These are phyloP conservation scores for Pedinophyceae sp. DNA, from an alignment of 139 green algal genomes.

Conservation along the genomic window DNA sequence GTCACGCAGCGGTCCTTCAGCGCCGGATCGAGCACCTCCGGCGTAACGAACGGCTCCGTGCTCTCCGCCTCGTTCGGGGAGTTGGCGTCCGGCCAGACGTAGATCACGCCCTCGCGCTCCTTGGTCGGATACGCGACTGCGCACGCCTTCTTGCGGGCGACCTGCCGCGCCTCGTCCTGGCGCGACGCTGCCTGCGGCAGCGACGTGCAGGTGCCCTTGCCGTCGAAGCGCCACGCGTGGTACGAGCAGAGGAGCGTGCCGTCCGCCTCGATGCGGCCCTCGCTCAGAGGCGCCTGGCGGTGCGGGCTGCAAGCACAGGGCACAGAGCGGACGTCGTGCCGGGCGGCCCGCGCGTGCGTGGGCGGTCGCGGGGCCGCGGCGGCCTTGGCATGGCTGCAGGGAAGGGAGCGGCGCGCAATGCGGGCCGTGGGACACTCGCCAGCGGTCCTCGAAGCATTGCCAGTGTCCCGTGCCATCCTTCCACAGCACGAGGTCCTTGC, in stretches of 20 bases:
- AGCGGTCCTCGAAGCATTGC: not conserved
- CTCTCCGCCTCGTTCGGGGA: not conserved
- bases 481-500: not conserved
- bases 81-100: slow-evolving; percentile 13
- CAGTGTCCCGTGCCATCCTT: not conserved
- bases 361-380: too few relatives aligned
- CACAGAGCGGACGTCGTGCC: too few relatives aligned
- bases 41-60: not conserved
- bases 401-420: too few relatives aligned
- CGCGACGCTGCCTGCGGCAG: slow-evolving; percentile 8
- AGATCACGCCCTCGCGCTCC: slow-evolving; percentile 12
- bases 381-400: too few relatives aligned
- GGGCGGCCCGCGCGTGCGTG: too few relatives aligned
- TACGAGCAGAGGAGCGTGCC: slow-evolving; percentile 23
- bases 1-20: not conserved
- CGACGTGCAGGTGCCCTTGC: slow-evolving; percentile 8
- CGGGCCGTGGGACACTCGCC: too few relatives aligned
- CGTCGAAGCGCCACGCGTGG: slow-evolving; percentile 23
- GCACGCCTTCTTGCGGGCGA: slow-evolving; percentile 11
- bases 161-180: not conserved
- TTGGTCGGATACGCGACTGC: slow-evolving; percentile 4
- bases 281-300: not conserved
- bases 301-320: too few relatives aligned
- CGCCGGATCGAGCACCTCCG: not conserved
- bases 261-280: slow-evolving; percentile 13